Evolutionary conservation across 176 grass and related monocot genomes (phyloP).

Genomic region (Carex pumila): DNA sequence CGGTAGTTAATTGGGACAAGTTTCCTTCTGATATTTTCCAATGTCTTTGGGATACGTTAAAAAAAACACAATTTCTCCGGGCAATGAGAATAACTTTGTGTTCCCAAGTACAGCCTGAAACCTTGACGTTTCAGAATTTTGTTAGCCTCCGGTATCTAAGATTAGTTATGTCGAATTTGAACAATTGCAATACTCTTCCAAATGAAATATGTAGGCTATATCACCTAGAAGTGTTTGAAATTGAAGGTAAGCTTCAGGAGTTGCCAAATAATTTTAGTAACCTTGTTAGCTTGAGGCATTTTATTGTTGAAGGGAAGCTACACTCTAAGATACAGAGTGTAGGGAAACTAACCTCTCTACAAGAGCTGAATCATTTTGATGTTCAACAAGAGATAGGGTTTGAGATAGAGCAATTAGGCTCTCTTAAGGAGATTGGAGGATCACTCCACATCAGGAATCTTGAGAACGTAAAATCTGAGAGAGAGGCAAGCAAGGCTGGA

Average conservation of each 20-base stretch:
- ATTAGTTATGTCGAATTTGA: not conserved
- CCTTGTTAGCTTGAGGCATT: constrained; percentile 8
- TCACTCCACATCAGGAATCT: not conserved
- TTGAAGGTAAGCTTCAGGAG: not conserved
- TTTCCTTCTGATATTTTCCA: not conserved
- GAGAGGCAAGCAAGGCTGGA: not conserved
- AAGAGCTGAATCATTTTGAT: not conserved
- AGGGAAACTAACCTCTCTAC: constrained; percentile 14
- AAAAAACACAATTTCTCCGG: not conserved
- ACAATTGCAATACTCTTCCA: not conserved
- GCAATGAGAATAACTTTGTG: not conserved
- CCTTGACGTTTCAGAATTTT: not conserved
- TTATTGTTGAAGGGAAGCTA: not conserved
- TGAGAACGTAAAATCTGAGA: not conserved
- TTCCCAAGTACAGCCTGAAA: not conserved
- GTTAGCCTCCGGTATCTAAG: constrained; percentile 25
- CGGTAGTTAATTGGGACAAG: not conserved
- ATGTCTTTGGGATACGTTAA: not conserved
- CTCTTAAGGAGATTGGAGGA: constrained; percentile 15
- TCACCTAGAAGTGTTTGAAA: constrained; percentile 37
- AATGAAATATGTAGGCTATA: not conserved
- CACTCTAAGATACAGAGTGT: not conserved
- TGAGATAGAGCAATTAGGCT: constrained; percentile 1
- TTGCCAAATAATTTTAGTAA: not conserved
- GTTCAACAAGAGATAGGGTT: not conserved